These are phyloP conservation scores for Bruguiera sexangula DNA, from an alignment of 345 rosid genomes.

Conservation along the genomic window DNA sequence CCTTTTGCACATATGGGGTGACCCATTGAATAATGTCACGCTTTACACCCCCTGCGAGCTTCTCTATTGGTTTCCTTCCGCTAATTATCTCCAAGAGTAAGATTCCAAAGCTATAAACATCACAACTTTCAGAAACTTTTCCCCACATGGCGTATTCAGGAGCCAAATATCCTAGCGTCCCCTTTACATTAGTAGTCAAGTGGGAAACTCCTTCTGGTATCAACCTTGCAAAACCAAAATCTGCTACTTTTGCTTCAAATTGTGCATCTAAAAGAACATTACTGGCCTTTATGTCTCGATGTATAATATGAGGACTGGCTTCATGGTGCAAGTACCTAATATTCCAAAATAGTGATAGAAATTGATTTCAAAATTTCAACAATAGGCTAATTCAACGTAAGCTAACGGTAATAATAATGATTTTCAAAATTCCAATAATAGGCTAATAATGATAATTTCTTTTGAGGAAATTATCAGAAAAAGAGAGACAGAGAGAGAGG, in stretches of 20 bases:
- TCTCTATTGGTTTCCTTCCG: constrained; percentile 51
- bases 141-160: constrained; percentile 83
- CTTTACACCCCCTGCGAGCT: constrained; percentile 46
- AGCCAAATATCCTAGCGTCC: constrained; percentile 60
- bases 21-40: constrained; percentile 61
- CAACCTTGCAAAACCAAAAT: constrained; percentile 66
- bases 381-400: too few species aligned
- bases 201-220: constrained; percentile 61
- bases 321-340: constrained; percentile 63
- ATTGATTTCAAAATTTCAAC: too few species aligned
- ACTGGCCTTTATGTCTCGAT: constrained; percentile 66
- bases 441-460: too few species aligned
- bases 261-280: constrained; percentile 55
- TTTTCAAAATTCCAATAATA: too few species aligned
- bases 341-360: background rate
- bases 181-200: constrained; percentile 60
- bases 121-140: constrained; percentile 57
- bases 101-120: constrained; percentile 65
- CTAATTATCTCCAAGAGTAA: constrained; percentile 54
- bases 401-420: too few species aligned
- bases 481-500: too few species aligned
- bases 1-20: constrained; percentile 49
- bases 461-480: too few species aligned
- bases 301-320: constrained; percentile 66
- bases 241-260: constrained; percentile 61